Evolutionary conservation across 164 flowering plant genomes (phyloP), one percentile per base, ranked within the genome.

Genomic region (Taxillus chinensis): DNA sequence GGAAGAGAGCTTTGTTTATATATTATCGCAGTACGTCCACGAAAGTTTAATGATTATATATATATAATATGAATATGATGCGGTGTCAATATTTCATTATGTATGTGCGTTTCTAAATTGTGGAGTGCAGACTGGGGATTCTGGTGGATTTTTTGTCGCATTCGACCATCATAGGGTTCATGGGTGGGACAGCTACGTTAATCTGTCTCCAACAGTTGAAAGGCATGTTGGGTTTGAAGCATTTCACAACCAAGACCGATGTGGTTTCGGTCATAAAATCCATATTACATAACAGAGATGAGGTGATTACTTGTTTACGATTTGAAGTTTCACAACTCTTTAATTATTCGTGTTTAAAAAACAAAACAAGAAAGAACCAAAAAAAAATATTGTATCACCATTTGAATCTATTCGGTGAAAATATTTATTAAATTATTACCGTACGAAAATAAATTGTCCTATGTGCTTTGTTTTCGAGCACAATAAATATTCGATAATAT

Each of bases 91-190:
- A 27, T 27, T 27, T 27, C 27, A 27, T 27, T 27, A 27, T 27
- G 27, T 27, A 27, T 27, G 2, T 27, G 27, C 13, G 52, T 12
- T 9, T 27, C 27, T 27, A 27, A 27, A 27, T 27, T 27, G 27
- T 27, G 27, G 27, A 13, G 43, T 53, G 50, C 79, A 91, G 96
- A 62, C 67, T 92, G 43, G 96, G 98, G 14, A 77, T 92, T 39
- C 57, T 92, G 72, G 95, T 92, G 50, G 98, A 92, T 70, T 92
- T 92, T 57, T 57, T 92, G 38, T 87, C 98, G 3, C 96, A 85
- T 68, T 82, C 98, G 0, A 92, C 95, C 0, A 89, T 91, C 7
- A 45, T 76, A 2, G 98, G 96, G 0, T 92, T 89, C 74, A 87
- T 90, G 93, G 81, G 87, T 42, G 96, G 98, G 12, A 81, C 97